Conservation (phyloP, 768 basidiomycete species). For the Termitomyces sp. region DNA sequence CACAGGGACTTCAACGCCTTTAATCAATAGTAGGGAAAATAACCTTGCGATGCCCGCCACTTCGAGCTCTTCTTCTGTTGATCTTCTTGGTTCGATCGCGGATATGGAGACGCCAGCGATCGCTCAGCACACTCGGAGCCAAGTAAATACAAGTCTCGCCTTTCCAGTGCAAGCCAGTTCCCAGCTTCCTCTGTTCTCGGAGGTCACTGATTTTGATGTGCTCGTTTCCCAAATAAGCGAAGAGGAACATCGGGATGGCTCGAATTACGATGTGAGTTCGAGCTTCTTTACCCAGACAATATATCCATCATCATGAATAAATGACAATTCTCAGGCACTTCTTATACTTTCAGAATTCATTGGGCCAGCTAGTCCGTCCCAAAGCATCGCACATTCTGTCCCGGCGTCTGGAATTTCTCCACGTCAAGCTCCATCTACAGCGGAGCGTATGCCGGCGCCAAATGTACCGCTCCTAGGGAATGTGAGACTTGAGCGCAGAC, state of each 20-base stretch:
- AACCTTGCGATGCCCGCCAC: slow-evolving; percentile 1
- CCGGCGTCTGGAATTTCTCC: slow-evolving; percentile 11
- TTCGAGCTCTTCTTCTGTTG: slow-evolving; percentile 18
- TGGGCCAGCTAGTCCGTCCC: slow-evolving; percentile 41
- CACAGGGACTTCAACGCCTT: slow-evolving; percentile 3
- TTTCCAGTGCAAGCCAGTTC: slow-evolving; percentile 12
- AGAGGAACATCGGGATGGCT: slow-evolving; percentile 41
- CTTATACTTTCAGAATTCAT: slow-evolving; percentile 59
- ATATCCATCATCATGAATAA: slow-evolving; percentile 18
- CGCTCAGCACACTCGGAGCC: not conserved
- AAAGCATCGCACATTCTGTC: slow-evolving; percentile 4
- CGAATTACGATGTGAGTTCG: slow-evolving; percentile 62
- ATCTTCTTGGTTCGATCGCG: slow-evolving; percentile 17
- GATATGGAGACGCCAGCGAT: slow-evolving; percentile 7
- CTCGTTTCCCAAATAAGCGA: slow-evolving; percentile 52
- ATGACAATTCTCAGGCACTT: slow-evolving; percentile 41
- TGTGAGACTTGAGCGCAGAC: slow-evolving; percentile 56
- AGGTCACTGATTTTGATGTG: slow-evolving; percentile 62
- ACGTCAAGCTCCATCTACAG: not conserved
- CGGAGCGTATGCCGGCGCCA: not conserved
- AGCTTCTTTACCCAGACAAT: slow-evolving; percentile 15
- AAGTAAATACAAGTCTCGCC: not conserved
- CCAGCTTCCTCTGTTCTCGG: slow-evolving; percentile 21
- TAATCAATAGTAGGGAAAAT: not conserved
- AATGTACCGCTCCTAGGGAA: slow-evolving; percentile 37